phyloP scores from a whole-genome alignment of 2,329 filamentous ascomycete species.

The Neospermospora avenae region DNA sequence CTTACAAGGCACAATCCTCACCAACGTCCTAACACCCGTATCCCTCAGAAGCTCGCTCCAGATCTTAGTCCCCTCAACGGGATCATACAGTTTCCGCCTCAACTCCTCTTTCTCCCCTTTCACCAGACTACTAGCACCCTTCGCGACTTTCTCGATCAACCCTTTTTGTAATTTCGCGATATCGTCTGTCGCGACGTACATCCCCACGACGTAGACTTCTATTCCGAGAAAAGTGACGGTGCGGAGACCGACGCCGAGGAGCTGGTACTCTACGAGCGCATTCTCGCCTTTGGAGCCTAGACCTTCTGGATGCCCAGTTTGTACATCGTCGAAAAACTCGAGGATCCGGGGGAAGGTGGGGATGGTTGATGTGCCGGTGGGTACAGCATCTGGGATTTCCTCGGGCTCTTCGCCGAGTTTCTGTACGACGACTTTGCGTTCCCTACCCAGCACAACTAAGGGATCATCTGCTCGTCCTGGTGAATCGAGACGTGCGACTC shows the following conservation, averaged over 20 bases:
- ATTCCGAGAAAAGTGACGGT: constrained; percentile 87
- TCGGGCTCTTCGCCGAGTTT: constrained; percentile 32
- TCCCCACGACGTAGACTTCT: constrained; percentile 90
- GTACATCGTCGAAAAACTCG: constrained; percentile 28
- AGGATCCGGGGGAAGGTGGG: constrained; percentile 33
- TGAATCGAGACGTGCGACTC: constrained; percentile 17
- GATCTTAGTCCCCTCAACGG: constrained; percentile 63
- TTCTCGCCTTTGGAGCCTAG: constrained; percentile 11
- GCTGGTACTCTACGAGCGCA: constrained; percentile 67
- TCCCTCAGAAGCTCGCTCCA: constrained; percentile 71
- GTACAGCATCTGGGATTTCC: constrained; percentile 39
- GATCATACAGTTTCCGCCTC: constrained; percentile 65
- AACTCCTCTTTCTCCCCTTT: constrained; percentile 75
- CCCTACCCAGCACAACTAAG: constrained; percentile 29
- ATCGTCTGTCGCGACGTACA: constrained; percentile 84
- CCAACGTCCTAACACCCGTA: constrained; percentile 67
- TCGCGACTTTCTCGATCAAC: constrained; percentile 72
- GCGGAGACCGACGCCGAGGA: constrained; percentile 83
- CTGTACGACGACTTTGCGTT: constrained; percentile 32
- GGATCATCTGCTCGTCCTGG: constrained; percentile 26
- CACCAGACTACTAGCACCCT: constrained; percentile 77
- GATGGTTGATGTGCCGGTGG: constrained; percentile 33
- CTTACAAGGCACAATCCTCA: constrained; percentile 84
- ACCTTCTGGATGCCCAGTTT: constrained; percentile 9
- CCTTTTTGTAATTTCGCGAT: constrained; percentile 75